Evolutionary conservation across 768 basidiomycete species (phyloP).

Genomic region (Udeniomyces megalosporus): DNA sequence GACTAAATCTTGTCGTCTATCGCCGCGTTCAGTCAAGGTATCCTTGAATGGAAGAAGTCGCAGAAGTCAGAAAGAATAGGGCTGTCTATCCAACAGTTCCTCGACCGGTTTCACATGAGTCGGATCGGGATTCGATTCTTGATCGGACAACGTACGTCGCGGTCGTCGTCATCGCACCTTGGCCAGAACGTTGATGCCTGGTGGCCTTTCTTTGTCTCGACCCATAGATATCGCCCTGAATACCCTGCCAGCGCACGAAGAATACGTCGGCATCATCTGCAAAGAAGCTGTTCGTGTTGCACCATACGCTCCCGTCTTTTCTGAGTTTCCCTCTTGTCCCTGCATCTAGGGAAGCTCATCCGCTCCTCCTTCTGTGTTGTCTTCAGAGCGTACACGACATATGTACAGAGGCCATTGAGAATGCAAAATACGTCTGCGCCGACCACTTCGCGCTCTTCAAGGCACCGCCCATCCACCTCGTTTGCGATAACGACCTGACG

Average conservation of each 20-base stretch:
- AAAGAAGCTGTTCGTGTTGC: slow-evolving; percentile 54
- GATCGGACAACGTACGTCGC: slow-evolving; percentile 92
- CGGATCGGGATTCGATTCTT: slow-evolving; percentile 87
- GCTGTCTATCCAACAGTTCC: slow-evolving; percentile 77
- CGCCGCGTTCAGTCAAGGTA: slow-evolving; percentile 43
- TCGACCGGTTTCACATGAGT: slow-evolving; percentile 92
- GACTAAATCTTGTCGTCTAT: neutral
- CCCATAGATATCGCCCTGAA: slow-evolving; percentile 77
- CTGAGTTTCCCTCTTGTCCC: no score
- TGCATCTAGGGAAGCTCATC: no score
- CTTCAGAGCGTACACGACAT: slow-evolving; percentile 85
- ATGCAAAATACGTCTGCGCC: slow-evolving; percentile 70
- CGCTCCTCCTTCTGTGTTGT: neutral
- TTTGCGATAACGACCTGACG: slow-evolving; percentile 68
- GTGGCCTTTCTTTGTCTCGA: neutral
- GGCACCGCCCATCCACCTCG: slow-evolving; percentile 87
- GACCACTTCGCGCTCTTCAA: slow-evolving; percentile 89
- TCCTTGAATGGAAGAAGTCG: slow-evolving; percentile 82
- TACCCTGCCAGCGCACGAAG: slow-evolving; percentile 64
- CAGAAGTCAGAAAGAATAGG: slow-evolving; percentile 38
- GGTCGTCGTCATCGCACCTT: no score
- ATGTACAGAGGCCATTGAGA: slow-evolving; percentile 95
- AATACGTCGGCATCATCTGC: slow-evolving; percentile 96
- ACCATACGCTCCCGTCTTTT: no score
- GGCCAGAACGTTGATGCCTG: slow-evolving; percentile 3